Conservation (phyloP, 331 rosid species). For the Pyrus hybrid region DNA sequence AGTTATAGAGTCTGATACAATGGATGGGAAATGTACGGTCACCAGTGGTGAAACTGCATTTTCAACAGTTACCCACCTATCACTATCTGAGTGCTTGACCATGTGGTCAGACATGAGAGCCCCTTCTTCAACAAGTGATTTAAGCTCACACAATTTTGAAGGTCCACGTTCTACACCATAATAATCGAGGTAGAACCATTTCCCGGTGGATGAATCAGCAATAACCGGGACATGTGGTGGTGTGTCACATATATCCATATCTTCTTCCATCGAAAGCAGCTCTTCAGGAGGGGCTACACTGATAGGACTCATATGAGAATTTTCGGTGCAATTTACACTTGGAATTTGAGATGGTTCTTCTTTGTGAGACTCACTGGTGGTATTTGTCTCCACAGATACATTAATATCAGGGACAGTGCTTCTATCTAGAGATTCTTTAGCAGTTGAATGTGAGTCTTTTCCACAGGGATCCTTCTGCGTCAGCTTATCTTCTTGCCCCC, state of each 20-base stretch:
- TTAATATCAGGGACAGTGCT: slow-evolving; percentile 25
- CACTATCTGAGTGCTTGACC: slow-evolving; percentile 86
- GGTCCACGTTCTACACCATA: slow-evolving; percentile 83
- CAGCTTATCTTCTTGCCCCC: slow-evolving; percentile 54
- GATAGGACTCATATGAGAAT: slow-evolving; percentile 30
- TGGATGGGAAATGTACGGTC: slow-evolving; percentile 52
- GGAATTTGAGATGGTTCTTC: slow-evolving; percentile 58
- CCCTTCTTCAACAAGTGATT: slow-evolving; percentile 80
- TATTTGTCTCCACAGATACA: slow-evolving; percentile 39
- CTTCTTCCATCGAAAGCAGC: slow-evolving; percentile 96
- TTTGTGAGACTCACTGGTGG: slow-evolving; percentile 29
- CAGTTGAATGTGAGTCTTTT: slow-evolving; percentile 29
- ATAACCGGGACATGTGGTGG: slow-evolving; percentile 83
- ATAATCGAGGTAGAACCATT: slow-evolving; percentile 93
- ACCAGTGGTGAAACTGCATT: slow-evolving; percentile 90
- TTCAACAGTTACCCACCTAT: slow-evolving; percentile 94
- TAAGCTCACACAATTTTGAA: slow-evolving; percentile 67
- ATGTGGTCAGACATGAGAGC: slow-evolving; percentile 80
- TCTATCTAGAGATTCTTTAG: slow-evolving; percentile 51
- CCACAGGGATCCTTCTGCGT: slow-evolving; percentile 43
- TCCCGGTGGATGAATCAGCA: slow-evolving; percentile 62
- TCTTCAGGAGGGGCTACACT: slow-evolving; percentile 56
- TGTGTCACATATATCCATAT: slow-evolving; percentile 98
- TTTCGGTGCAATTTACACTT: slow-evolving; percentile 34
- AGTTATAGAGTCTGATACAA: slow-evolving; percentile 65